Conservation (phyloP, 371 early-diverging fungal genomes). For the Apophysomyces variabilis region DNA sequence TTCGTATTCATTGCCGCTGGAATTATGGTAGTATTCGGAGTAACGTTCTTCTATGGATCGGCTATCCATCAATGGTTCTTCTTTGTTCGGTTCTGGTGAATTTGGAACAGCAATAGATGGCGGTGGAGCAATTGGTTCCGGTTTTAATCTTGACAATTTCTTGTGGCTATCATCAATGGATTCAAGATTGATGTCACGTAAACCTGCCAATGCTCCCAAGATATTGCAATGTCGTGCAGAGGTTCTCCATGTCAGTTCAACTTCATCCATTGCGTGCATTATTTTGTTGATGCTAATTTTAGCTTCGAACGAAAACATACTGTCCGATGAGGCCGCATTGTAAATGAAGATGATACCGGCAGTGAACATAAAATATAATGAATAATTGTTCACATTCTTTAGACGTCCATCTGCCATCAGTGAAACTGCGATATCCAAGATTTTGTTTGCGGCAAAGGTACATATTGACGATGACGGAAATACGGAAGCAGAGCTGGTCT, state of each 20-base stretch:
- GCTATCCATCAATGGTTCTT: not conserved
- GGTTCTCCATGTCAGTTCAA: slow-evolving; percentile 48
- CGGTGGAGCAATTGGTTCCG: slow-evolving; percentile 8
- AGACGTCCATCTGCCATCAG: slow-evolving; percentile 39
- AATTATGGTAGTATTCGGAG: not conserved
- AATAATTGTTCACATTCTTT: slow-evolving; percentile 42
- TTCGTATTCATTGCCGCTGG: not conserved
- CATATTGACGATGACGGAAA: slow-evolving; percentile 58
- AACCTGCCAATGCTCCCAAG: slow-evolving; percentile 49
- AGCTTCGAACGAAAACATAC: slow-evolving; percentile 46
- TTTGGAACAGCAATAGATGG: slow-evolving; percentile 41
- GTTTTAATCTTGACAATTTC: slow-evolving; percentile 2
- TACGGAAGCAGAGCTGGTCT: slow-evolving; percentile 33
- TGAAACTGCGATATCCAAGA: slow-evolving; percentile 54
- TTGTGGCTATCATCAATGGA: slow-evolving; percentile 33
- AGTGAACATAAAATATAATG: slow-evolving; percentile 52
- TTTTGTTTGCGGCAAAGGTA: slow-evolving; percentile 61
- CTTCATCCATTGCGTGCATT: slow-evolving; percentile 48
- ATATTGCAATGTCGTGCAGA: slow-evolving; percentile 53
- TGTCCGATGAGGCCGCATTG: slow-evolving; percentile 44
- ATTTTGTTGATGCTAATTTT: slow-evolving; percentile 53
- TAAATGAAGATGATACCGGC: slow-evolving; percentile 54
- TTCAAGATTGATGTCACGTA: slow-evolving; percentile 49
- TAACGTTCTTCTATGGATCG: not conserved
- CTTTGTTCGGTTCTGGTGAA: slow-evolving; percentile 29